Evolutionary conservation across 768 basidiomycete species (phyloP).

Genomic region (Termitomyces sp.): DNA sequence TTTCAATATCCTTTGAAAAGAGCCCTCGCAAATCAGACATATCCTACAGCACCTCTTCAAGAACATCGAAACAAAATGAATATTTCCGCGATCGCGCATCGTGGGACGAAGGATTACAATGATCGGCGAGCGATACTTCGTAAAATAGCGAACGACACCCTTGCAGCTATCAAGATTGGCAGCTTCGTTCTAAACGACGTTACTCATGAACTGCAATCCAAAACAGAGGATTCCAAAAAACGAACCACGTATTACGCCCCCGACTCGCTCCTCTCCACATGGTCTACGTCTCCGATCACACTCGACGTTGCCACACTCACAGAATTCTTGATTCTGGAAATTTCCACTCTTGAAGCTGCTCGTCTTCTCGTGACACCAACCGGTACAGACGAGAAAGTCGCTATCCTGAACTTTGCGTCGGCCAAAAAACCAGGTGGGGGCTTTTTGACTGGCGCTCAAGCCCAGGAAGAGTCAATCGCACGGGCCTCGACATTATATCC

Average conservation of each 20-base stretch:
- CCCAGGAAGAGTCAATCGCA: constrained; percentile 81
- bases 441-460: constrained; percentile 67
- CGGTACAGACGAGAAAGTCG: constrained; percentile 35
- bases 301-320: constrained; percentile 20
- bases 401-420: constrained; percentile 75
- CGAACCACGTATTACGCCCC: constrained; percentile 54
- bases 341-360: constrained; percentile 63
- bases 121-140: constrained; percentile 27
- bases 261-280: constrained; percentile 43
- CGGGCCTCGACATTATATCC: constrained; percentile 70
- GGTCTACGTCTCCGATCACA: constrained; percentile 46
- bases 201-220: constrained; percentile 26
- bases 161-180: constrained; percentile 46
- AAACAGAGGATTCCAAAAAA: constrained; percentile 26
- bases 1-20: too few species aligned
- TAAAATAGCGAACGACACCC: constrained; percentile 49
- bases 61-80: neutral
- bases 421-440: constrained; percentile 77
- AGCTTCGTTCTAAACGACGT: constrained; percentile 26
- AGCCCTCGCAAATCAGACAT: neutral
- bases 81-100: neutral
- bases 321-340: constrained; percentile 51
- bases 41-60: neutral
- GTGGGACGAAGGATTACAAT: constrained; percentile 19
- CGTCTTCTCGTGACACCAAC: constrained; percentile 31